phyloP scores from a whole-genome alignment of 495 filamentous ascomycete species.

The Xylaria castorea region DNA sequence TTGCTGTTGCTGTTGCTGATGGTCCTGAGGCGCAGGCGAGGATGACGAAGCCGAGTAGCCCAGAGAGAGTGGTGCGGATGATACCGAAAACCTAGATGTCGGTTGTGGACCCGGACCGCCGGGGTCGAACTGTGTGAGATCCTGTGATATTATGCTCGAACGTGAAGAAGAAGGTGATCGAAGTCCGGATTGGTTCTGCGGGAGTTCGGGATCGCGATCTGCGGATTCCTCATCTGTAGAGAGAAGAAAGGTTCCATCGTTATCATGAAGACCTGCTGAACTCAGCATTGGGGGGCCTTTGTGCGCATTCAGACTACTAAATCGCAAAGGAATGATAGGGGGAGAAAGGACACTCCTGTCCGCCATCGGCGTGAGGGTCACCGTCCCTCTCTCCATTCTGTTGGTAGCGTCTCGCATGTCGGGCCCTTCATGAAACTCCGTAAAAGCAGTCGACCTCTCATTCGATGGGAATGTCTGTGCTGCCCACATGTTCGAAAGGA shows the following conservation, averaged over 20 bases:
- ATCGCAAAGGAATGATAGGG: slow-evolving; percentile 1
- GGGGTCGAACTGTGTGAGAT: slow-evolving; percentile 16
- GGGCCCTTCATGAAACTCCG: neutral
- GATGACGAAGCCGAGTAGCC: slow-evolving; percentile 6
- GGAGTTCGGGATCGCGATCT: neutral
- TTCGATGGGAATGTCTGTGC: neutral
- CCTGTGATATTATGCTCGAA: slow-evolving; percentile 12
- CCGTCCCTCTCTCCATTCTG: neutral
- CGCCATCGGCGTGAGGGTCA: neutral
- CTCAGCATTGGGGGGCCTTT: neutral
- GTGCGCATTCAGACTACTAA: slow-evolving; percentile 8
- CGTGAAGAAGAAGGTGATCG: slow-evolving; percentile 7
- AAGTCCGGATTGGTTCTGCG: neutral
- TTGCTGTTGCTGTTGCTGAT: neutral
- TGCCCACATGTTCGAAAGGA: neutral
- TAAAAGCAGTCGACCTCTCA: neutral
- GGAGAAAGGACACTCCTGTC: neutral
- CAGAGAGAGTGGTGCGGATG: slow-evolving; percentile 1
- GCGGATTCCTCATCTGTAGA: neutral
- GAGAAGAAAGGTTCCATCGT: slow-evolving; percentile 6
- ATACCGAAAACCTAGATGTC: slow-evolving; percentile 20
- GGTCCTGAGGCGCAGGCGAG: neutral
- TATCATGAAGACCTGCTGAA: neutral
- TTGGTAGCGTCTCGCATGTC: neutral
- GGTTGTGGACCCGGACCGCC: neutral